A percentile compares a stretch with the other conserved stretches of the same genome.
Evolutionary conservation across 1,284 basidiomycete genomes (phyloP).

Genomic region (Cronartium quercuum): DNA sequence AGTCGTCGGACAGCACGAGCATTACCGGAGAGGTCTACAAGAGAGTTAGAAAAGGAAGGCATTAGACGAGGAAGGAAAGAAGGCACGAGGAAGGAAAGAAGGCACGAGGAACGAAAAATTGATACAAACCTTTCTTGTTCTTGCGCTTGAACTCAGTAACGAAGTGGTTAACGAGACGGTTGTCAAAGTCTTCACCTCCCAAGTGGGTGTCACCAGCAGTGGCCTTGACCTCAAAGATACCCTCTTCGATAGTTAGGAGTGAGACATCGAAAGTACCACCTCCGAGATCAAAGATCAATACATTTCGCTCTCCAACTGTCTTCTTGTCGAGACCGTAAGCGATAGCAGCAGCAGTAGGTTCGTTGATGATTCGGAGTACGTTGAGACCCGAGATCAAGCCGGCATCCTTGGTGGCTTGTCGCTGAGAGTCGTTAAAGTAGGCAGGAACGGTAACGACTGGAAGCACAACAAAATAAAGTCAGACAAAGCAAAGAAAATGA

Average conservation of each 20-base stretch:
- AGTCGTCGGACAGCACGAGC: slow-evolving; percentile 94
- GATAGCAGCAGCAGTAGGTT: slow-evolving; percentile 89
- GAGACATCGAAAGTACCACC: slow-evolving; percentile 99
- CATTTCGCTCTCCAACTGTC: slow-evolving; percentile 77
- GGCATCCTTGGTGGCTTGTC: slow-evolving; percentile 91
- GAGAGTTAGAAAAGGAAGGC: slow-evolving; percentile 39
- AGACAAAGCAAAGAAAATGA: neutral
- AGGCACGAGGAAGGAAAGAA: neutral
- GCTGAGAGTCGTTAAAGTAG: slow-evolving; percentile 97
- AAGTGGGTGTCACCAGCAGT: slow-evolving; percentile 99
- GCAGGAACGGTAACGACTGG: slow-evolving; percentile 63
- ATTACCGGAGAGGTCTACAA: slow-evolving; percentile 75
- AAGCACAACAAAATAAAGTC: slow-evolving; percentile 54
- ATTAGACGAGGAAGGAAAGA: neutral
- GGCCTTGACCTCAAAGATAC: slow-evolving; percentile 98
- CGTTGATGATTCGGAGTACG: slow-evolving; percentile 93
- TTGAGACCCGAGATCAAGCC: slow-evolving; percentile 83
- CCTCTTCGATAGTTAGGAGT: slow-evolving; percentile 93
- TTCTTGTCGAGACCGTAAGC: slow-evolving; percentile 88
- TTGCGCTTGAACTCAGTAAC: slow-evolving; percentile 98
- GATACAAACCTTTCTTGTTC: slow-evolving; percentile 78
- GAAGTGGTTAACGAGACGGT: slow-evolving; percentile 96
- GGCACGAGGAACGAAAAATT: neutral
- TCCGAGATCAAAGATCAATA: slow-evolving; percentile 95
- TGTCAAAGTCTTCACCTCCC: slow-evolving; percentile 99